Evolutionary conservation across 371 early-diverging fungal species (phyloP).

Genomic region (Mortierella sp.): DNA sequence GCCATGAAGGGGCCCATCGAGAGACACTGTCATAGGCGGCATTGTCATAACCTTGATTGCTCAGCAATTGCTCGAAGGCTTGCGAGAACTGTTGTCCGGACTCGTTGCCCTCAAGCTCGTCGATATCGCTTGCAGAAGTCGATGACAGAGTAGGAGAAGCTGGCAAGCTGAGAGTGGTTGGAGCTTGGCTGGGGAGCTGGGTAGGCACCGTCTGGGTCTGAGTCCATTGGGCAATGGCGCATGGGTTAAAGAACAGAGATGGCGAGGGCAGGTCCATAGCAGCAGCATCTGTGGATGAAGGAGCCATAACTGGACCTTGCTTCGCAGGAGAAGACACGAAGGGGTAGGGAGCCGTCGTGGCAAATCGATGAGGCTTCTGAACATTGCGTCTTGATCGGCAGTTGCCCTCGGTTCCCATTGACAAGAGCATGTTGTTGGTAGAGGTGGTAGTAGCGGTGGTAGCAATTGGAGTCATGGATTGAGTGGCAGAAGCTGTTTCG

Average conservation of each 20-base stretch:
- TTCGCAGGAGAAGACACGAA: not conserved
- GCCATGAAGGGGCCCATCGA: not conserved
- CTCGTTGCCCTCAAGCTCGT: conserved; percentile 1
- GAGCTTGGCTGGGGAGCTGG: too few species aligned
- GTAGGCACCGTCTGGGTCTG: too few species aligned
- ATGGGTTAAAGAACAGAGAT: conserved; percentile 3
- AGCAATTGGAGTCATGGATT: not conserved
- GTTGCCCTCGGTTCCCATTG: not conserved
- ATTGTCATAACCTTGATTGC: not conserved
- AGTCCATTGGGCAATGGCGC: not conserved
- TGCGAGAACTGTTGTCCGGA: not conserved
- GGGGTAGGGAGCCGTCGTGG: not conserved
- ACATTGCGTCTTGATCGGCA: conserved; percentile 11
- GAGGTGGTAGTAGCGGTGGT: not conserved
- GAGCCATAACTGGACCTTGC: not conserved
- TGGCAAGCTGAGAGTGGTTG: not conserved
- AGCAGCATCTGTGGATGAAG: not conserved
- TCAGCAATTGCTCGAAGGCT: not conserved
- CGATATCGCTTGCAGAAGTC: not conserved
- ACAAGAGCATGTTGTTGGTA: not conserved
- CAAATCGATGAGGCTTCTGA: conserved; percentile 11
- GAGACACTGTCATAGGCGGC: not conserved
- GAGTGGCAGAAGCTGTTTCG: not conserved
- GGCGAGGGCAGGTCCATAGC: not conserved
- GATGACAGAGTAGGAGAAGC: not conserved